These are phyloP conservation scores for Phyllosticta paracitricarpa DNA, from an alignment of 2,329 filamentous ascomycete species.

Conservation along the genomic window DNA sequence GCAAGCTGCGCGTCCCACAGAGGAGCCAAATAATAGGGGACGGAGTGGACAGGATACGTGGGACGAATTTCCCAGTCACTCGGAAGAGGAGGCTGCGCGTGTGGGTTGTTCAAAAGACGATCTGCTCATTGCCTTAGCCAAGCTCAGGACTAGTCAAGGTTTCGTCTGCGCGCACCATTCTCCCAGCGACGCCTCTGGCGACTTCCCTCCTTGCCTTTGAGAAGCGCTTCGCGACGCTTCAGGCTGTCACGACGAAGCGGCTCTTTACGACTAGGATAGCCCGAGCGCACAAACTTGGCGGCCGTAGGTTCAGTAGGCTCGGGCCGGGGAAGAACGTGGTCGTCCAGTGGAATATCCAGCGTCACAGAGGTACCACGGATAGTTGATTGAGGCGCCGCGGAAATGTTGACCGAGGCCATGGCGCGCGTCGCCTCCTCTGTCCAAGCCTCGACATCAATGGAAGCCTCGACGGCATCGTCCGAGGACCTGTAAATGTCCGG, in stretches of 20 bases:
- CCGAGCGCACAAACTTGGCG: slow-evolving; percentile 35
- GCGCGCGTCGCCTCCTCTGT: slow-evolving; percentile 36
- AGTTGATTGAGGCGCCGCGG: slow-evolving; percentile 18
- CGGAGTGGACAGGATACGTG: slow-evolving; percentile 64
- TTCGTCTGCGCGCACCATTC: slow-evolving; percentile 53
- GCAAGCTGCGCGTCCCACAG: slow-evolving; percentile 61
- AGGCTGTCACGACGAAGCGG: slow-evolving; percentile 50
- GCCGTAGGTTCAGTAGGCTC: slow-evolving; percentile 26
- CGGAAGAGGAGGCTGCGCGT: slow-evolving; percentile 70
- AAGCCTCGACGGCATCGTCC: slow-evolving; percentile 1
- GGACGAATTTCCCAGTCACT: slow-evolving; percentile 75
- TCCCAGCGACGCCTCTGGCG: slow-evolving; percentile 80
- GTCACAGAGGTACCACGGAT: slow-evolving; percentile 48
- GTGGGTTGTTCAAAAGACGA: slow-evolving; percentile 75
- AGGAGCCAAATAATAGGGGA: slow-evolving; percentile 83
- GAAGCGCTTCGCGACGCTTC: slow-evolving; percentile 60
- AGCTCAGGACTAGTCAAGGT: neutral
- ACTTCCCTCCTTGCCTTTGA: slow-evolving; percentile 86
- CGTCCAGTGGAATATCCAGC: slow-evolving; percentile 69
- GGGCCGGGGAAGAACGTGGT: slow-evolving; percentile 28
- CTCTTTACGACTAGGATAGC: slow-evolving; percentile 43
- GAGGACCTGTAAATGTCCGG: neutral
- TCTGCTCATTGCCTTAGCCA: slow-evolving; percentile 42
- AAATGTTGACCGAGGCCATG: slow-evolving; percentile 31
- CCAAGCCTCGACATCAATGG: slow-evolving; percentile 39